phyloP scores from a whole-genome alignment of 176 grass and related monocot genomes.

The Aechmea fasciata region DNA sequence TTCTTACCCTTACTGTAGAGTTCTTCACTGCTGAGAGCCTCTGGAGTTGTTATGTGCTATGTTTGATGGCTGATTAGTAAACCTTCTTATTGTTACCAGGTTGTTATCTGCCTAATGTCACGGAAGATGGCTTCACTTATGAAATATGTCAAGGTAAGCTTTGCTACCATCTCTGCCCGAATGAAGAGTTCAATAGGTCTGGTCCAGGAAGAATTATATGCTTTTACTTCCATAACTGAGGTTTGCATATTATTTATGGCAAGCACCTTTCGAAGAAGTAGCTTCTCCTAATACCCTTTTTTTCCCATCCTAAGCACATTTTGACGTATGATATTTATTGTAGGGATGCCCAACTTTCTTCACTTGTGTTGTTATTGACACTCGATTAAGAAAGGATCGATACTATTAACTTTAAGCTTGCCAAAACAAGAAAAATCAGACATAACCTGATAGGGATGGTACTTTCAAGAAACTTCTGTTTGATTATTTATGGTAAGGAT shows the following conservation, averaged over 20 bases:
- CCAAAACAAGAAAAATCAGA: background rate
- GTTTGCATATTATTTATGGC: background rate
- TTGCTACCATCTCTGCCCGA: constrained; percentile 11
- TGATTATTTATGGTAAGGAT: too few relatives aligned
- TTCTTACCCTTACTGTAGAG: background rate
- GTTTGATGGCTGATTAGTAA: background rate
- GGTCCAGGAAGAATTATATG: background rate
- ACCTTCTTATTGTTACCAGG: constrained; percentile 40
- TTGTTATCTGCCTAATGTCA: constrained; percentile 88
- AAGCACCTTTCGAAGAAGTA: background rate
- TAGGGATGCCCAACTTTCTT: background rate
- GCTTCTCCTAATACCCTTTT: background rate
- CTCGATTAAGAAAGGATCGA: background rate
- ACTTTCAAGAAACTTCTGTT: too few relatives aligned
- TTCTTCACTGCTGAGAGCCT: background rate
- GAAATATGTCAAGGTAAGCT: constrained; percentile 82
- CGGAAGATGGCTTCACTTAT: constrained; percentile 65
- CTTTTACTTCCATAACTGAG: too few relatives aligned
- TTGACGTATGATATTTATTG: background rate
- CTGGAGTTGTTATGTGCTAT: background rate
- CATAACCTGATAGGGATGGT: background rate
- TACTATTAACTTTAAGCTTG: background rate
- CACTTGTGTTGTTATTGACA: background rate
- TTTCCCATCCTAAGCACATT: background rate
- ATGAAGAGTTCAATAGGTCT: background rate